Evolutionary conservation across 192 early-diverging fungal species (phyloP).

Genomic region (Gorgonomyces haynaldii): DNA sequence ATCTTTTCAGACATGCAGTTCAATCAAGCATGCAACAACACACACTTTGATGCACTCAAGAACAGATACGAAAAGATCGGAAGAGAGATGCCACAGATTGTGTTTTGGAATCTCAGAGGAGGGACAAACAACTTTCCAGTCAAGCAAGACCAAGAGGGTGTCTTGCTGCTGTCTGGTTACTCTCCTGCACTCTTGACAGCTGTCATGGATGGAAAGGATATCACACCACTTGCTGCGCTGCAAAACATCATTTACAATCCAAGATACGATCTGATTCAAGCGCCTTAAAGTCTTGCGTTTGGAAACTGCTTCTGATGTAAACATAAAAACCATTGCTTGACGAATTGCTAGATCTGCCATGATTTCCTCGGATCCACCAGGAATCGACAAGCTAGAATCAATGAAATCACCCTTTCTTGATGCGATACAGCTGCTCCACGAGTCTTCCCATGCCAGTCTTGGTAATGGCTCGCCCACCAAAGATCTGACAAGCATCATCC

Average conservation of each 20-base stretch:
- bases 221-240: not conserved
- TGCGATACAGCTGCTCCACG: constrained; percentile 32
- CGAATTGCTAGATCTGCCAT: constrained; percentile 39
- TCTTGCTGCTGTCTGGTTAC: not conserved
- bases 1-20: constrained; percentile 3
- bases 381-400: not conserved
- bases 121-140: not conserved
- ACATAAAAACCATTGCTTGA: constrained; percentile 38
- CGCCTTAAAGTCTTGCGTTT: constrained; percentile 12
- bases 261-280: not conserved
- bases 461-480: constrained; percentile 41
- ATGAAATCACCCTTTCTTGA: constrained; percentile 17
- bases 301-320: constrained; percentile 38
- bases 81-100: not conserved
- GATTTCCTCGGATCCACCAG: constrained; percentile 29
- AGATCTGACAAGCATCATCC: constrained; percentile 47
- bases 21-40: not conserved
- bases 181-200: not conserved
- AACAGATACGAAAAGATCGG: not conserved
- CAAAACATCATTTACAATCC: not conserved
- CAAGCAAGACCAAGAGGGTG: not conserved
- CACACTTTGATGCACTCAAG: not conserved
- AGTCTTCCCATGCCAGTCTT: constrained; percentile 36
- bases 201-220: not conserved
- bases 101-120: not conserved